These are phyloP conservation scores for Pugionium cornutum DNA, from an alignment of 345 rosid genomes.

Conservation along the genomic window DNA sequence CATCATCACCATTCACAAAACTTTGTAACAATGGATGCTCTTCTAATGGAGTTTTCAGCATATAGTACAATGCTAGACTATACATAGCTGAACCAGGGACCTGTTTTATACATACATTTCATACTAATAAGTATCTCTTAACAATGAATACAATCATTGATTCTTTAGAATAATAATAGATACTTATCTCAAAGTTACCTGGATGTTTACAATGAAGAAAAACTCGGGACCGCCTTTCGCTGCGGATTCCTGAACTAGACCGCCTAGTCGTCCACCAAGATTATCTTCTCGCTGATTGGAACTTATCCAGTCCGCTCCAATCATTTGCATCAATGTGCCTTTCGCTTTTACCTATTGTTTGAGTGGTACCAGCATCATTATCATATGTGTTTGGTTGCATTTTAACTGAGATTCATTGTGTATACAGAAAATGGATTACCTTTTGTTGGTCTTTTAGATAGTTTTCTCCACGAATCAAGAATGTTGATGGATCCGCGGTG, in stretches of 20 bases:
- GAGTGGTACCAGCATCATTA: constrained; percentile 11
- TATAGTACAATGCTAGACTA: constrained; percentile 69
- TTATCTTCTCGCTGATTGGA: constrained; percentile 72
- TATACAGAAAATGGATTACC: constrained; percentile 43
- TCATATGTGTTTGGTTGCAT: neutral
- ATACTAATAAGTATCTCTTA: constrained; percentile 2
- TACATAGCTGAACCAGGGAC: constrained; percentile 69
- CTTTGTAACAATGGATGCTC: constrained; percentile 68
- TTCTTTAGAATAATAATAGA: neutral
- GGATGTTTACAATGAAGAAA: constrained; percentile 80
- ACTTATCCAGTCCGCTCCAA: constrained; percentile 95
- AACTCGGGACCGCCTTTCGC: constrained; percentile 64
- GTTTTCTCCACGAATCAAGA: constrained; percentile 74
- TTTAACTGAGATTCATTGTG: neutral
- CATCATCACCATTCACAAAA: constrained; percentile 86
- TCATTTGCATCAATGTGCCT: constrained; percentile 73
- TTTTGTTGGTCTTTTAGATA: constrained; percentile 67
- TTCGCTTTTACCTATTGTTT: constrained; percentile 61
- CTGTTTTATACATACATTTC: constrained; percentile 39
- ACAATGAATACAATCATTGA: neutral
- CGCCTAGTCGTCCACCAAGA: constrained; percentile 65
- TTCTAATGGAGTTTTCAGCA: constrained; percentile 70
- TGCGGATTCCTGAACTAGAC: constrained; percentile 72
- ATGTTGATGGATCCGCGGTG: constrained; percentile 67
- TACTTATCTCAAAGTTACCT: constrained; percentile 47